Evolutionary conservation across 768 basidiomycete species (phyloP), one percentile per base, ranked within the genome.

Genomic region (Amanita exitialis): DNA sequence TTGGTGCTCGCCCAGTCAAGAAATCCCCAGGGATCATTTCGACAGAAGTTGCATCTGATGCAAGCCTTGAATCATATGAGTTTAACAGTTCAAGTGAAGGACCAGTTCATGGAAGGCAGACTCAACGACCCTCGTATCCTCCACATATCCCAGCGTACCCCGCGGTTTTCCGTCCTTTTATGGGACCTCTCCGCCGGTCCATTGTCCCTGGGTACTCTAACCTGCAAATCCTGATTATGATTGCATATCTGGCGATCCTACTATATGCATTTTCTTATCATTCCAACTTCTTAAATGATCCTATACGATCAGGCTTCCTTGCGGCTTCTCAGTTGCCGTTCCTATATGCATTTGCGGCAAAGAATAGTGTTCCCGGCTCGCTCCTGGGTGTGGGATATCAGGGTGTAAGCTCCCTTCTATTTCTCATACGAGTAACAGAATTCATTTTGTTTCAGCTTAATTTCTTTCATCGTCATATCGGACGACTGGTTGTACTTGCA

Each of bases 391-490:
- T 66, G 9, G 69, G 71, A 10, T 79, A 79, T 54, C 72, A 74
- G 41, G 70, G 70, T 59, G 76, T 76, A 51, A 41, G 41, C 39
- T 49, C 8, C 20, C 36, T 21, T 48, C 23, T 21, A 27, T 35
- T 20, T 20, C 47, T 36, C 28, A 37, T 44, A 38, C 47, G n/a
- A 6, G 16, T 10, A 16, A n/a, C 37, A 7, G n/a, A 9, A 15
- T 28, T 23, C 49, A 18, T n/a, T 44, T 50, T 1, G 51, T 44
- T 36, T n/a, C 47, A 86, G 82, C 69, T 89, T 49, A 89, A 89
- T 64, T 87, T 74, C 63, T 63, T 90, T 7, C 88, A 91, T 64
- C 80, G 89, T 20, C 82, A 80, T 61, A 66, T 74, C 3, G 88
- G 84, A 10, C 67, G 74, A 18, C 61, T 83, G 45, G 61, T 83